These are phyloP conservation scores for Salix arbutifolia DNA, from an alignment of 345 rosid genomes.

Conservation along the genomic window DNA sequence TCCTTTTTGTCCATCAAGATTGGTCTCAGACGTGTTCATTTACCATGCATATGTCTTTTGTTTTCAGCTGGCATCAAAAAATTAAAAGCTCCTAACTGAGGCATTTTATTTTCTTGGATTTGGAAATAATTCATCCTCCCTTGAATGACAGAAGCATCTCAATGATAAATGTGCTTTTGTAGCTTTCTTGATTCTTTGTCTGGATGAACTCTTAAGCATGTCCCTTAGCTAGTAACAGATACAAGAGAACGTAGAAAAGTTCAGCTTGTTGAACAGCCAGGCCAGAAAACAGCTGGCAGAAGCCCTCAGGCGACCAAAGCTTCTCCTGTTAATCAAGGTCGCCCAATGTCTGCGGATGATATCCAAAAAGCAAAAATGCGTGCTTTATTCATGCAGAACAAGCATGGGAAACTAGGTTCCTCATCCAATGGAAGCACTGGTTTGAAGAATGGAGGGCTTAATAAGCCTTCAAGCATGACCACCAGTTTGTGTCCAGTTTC, in stretches of 20 bases:
- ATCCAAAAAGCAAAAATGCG: constrained; percentile 97
- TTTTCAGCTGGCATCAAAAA: neutral
- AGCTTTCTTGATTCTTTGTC: neutral
- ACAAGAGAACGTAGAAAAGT: constrained; percentile 84
- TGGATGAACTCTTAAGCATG: neutral
- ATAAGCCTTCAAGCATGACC: constrained; percentile 32
- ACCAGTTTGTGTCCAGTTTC: constrained; percentile 26
- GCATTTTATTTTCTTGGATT: neutral
- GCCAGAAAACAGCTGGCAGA: constrained; percentile 71
- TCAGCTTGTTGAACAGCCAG: constrained; percentile 96
- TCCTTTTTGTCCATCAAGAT: neutral
- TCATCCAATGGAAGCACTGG: constrained; percentile 43
- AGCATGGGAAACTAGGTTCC: constrained; percentile 53
- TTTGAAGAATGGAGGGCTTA: constrained; percentile 36
- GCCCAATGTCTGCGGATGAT: constrained; percentile 99
- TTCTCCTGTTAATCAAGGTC: constrained; percentile 54
- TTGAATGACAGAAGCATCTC: neutral
- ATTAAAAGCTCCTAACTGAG: neutral
- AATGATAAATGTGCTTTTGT: neutral
- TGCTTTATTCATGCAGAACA: constrained; percentile 74
- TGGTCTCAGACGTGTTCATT: neutral
- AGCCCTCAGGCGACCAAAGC: constrained; percentile 58
- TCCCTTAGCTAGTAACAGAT: constrained; percentile 75
- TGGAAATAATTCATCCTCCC: neutral
- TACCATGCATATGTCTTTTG: neutral